Conservation (phyloP, 495 filamentous ascomycete genomes). For the Geoglossum glabrum region DNA sequence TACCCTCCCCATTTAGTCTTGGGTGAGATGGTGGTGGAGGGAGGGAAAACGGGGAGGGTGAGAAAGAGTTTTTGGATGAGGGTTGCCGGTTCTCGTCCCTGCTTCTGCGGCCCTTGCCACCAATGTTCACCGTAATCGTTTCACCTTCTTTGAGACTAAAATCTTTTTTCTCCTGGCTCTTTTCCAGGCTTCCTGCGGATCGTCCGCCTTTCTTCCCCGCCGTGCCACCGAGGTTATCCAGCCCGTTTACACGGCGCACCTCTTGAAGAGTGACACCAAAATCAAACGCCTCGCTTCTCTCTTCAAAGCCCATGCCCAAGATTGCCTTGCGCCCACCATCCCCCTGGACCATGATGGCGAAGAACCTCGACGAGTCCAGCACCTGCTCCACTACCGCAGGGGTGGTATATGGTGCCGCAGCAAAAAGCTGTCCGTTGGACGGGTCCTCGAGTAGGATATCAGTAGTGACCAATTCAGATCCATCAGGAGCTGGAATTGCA, state of each 20-base stretch:
- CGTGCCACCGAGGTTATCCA: constrained; percentile 13
- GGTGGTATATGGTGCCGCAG: constrained; percentile 50
- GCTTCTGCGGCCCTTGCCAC: constrained; percentile 16
- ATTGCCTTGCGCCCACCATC: constrained; percentile 47
- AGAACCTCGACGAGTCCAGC: constrained; percentile 56
- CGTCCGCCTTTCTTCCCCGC: constrained; percentile 7
- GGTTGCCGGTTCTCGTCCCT: constrained; percentile 21
- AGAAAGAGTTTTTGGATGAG: constrained; percentile 16
- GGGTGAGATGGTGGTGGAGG: constrained; percentile 10
- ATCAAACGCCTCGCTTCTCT: constrained; percentile 63
- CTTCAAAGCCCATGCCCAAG: constrained; percentile 71
- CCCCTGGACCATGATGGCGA: constrained; percentile 56
- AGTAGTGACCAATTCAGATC: constrained; percentile 35
- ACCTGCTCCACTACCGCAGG: constrained; percentile 44
- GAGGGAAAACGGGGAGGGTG: constrained; percentile 25
- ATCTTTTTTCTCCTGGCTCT: constrained; percentile 37
- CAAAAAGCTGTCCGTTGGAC: constrained; percentile 48
- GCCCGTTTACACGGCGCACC: constrained; percentile 35
- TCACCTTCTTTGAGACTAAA: constrained; percentile 68
- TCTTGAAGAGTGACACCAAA: constrained; percentile 65
- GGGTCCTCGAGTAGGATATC: constrained; percentile 61
- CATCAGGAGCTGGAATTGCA: constrained; percentile 24
- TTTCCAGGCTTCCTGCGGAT: constrained; percentile 12
- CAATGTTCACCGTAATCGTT: constrained; percentile 63
- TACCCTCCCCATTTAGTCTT: not conserved